Conservation (phyloP, 2,329 filamentous ascomycete species). For the Aspergillus aculeatinus region DNA sequence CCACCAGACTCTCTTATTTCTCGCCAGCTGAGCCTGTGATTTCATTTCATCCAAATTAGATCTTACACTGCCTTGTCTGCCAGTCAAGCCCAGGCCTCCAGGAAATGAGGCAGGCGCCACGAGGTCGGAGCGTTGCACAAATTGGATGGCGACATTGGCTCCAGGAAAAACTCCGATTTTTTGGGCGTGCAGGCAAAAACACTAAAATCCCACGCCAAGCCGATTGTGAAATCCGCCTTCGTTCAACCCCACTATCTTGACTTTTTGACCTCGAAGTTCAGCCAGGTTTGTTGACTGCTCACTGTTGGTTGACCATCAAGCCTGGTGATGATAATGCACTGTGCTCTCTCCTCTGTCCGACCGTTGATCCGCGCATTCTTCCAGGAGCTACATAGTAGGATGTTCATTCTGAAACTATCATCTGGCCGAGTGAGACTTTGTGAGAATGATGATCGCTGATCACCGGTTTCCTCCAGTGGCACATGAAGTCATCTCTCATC, state of each 20-base stretch:
- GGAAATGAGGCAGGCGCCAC: constrained; percentile 3
- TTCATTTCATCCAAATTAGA: background rate
- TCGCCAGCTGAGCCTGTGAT: background rate
- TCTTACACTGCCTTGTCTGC: background rate
- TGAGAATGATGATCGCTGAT: background rate
- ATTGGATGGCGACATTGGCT: constrained; percentile 1
- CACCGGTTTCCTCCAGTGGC: background rate
- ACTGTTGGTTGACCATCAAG: background rate
- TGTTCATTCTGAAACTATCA: background rate
- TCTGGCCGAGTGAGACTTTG: background rate
- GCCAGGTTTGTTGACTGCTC: background rate
- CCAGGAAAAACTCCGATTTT: background rate
- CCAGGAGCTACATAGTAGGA: background rate
- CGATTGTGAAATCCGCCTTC: background rate
- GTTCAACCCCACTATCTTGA: background rate
- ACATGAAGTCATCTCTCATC: constrained; percentile 19
- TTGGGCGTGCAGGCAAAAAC: background rate
- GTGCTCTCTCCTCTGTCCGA: background rate
- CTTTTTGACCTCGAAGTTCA: background rate
- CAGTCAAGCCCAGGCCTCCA: background rate
- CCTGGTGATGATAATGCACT: background rate
- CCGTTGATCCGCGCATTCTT: background rate
- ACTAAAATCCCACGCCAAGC: background rate
- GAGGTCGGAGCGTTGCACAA: constrained; percentile 3
- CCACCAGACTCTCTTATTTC: background rate